Evolutionary conservation across 1,284 basidiomycete species (phyloP).

Genomic region (Cutaneotrichosporon dermatis): DNA sequence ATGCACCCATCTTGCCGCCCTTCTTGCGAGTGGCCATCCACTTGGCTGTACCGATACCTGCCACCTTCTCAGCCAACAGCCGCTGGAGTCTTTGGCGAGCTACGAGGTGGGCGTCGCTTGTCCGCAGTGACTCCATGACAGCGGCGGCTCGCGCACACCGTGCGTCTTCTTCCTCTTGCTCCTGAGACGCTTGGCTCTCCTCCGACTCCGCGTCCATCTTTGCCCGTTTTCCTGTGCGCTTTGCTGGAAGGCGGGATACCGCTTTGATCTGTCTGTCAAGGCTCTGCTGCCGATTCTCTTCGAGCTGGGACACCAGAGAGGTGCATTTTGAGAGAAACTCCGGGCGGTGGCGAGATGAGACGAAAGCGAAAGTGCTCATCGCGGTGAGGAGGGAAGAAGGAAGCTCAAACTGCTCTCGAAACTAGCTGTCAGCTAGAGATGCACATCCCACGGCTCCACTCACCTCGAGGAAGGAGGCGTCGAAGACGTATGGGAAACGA

Average conservation of each 20-base stretch:
- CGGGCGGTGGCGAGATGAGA: slow-evolving; percentile 10
- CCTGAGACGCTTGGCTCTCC: not conserved
- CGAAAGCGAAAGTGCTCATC: slow-evolving; percentile 15
- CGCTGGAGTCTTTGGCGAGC: not conserved
- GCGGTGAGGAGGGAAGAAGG: slow-evolving; percentile 15
- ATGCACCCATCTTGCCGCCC: slow-evolving; percentile 7
- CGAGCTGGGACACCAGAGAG: slow-evolving; percentile 1
- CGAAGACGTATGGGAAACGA: slow-evolving; percentile 31
- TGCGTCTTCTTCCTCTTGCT: slow-evolving; percentile 1
- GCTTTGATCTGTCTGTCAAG: not conserved
- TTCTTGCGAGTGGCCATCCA: slow-evolving; percentile 18
- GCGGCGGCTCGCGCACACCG: not conserved
- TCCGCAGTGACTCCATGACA: not conserved
- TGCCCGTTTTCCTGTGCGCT: not conserved
- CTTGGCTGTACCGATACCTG: slow-evolving; percentile 11
- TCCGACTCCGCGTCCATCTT: not conserved
- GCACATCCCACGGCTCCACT: not conserved
- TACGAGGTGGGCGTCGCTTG: not conserved
- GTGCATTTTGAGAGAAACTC: slow-evolving; percentile 2
- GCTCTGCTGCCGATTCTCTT: slow-evolving; percentile 1
- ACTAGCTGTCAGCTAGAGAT: slow-evolving; percentile 9
- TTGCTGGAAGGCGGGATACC: not conserved
- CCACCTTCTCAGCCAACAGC: slow-evolving; percentile 14
- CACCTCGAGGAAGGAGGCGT: slow-evolving; percentile 6
- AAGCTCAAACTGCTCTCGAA: not conserved